Percentiles rank a stretch among this genome's conserved stretches.
phyloP scores from a whole-genome alignment of 164 flowering plant genomes.

The Aristolochia californica region DNA sequence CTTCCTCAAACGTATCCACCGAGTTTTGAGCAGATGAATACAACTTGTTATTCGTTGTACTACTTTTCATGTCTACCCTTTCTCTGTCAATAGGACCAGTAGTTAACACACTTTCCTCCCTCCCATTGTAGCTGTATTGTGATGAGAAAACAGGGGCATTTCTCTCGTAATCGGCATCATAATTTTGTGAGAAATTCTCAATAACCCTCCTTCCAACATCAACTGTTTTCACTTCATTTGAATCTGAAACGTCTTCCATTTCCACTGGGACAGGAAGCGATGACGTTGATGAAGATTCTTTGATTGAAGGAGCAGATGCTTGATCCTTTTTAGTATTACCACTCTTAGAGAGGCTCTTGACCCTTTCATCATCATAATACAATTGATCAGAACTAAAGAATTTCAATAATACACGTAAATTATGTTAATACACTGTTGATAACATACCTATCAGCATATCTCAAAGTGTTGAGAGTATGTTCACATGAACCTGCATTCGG shows the following conservation, averaged over 20 bases:
- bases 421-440: neutral
- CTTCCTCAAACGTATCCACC: conserved; percentile 37
- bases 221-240: conserved; percentile 37
- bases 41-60: conserved; percentile 28
- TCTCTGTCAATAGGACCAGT: conserved; percentile 43
- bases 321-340: conserved; percentile 74
- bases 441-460: conserved; percentile 93
- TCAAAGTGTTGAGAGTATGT: conserved; percentile 91
- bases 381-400: conserved; percentile 1
- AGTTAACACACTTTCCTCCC: conserved; percentile 38
- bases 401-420: no score
- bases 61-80: conserved; percentile 31
- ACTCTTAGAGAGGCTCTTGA: conserved; percentile 86
- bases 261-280: conserved; percentile 33
- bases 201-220: conserved; percentile 40
- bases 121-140: conserved; percentile 23
- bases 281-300: conserved; percentile 44
- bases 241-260: conserved; percentile 39
- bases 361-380: conserved; percentile 36
- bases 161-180: conserved; percentile 33
- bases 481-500: conserved; percentile 99
- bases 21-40: conserved; percentile 29
- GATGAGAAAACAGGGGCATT: conserved; percentile 30
- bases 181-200: conserved; percentile 30
- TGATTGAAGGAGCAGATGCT: conserved; percentile 23